A percentile compares a stretch with the other conserved stretches of the same genome.
Conservation (phyloP, 352 stramenopile species). For the Pythium coloratum region DNA sequence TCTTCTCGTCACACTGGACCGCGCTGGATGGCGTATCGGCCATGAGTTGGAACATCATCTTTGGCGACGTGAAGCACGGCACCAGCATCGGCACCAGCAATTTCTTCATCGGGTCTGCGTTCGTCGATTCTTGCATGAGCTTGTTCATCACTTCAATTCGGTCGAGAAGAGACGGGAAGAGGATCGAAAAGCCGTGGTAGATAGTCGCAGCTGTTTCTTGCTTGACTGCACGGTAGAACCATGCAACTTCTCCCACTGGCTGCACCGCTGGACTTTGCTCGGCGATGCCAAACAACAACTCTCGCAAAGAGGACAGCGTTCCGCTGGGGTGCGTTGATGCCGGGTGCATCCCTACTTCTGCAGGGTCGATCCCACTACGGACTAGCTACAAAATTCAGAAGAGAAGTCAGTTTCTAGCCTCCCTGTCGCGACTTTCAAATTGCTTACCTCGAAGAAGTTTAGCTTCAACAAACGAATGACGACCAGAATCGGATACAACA, state of each 20-base stretch:
- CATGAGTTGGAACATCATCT: constrained; percentile 86
- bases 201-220: constrained; percentile 78
- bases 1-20: constrained; percentile 1
- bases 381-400: constrained; percentile 46
- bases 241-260: constrained; percentile 42
- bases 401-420: background rate
- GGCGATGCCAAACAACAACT: constrained; percentile 71
- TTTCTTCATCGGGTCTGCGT: constrained; percentile 42
- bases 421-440: background rate
- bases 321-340: constrained; percentile 39
- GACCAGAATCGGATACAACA: constrained; percentile 76
- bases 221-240: constrained; percentile 80
- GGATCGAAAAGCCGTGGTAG: constrained; percentile 73
- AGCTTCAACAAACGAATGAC: constrained; percentile 77
- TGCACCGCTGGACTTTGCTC: constrained; percentile 40
- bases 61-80: constrained; percentile 77
- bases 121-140: constrained; percentile 48
- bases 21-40: constrained; percentile 41
- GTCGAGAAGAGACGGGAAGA: constrained; percentile 82
- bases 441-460: constrained; percentile 86
- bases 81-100: constrained; percentile 81
- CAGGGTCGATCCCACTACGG: constrained; percentile 60
- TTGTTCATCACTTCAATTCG: constrained; percentile 80
- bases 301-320: constrained; percentile 52
- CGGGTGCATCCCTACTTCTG: constrained; percentile 50